Evolutionary conservation across 352 stramenopile genomes (phyloP).

Genomic region (Phytophthora cactorum): DNA sequence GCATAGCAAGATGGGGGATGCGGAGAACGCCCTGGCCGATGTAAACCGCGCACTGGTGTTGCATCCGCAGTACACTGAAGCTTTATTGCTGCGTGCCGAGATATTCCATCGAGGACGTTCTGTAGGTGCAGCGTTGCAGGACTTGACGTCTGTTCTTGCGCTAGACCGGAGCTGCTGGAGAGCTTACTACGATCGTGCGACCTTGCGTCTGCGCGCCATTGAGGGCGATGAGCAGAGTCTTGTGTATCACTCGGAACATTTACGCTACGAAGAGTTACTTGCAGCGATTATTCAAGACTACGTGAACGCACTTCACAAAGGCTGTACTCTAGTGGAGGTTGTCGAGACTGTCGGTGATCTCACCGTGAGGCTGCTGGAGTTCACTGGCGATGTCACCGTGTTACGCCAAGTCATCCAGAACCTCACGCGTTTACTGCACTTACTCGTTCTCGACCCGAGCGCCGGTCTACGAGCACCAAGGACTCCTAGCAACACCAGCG

Average conservation of each 20-base stretch:
- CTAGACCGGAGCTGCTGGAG: constrained; percentile 77
- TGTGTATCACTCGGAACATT: constrained; percentile 72
- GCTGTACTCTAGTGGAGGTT: constrained; percentile 75
- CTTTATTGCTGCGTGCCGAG: constrained; percentile 68
- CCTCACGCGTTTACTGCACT: constrained; percentile 61
- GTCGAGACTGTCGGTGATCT: constrained; percentile 80
- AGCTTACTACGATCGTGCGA: constrained; percentile 81
- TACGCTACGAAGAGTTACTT: constrained; percentile 70
- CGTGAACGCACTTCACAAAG: constrained; percentile 70
- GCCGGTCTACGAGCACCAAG: constrained; percentile 29
- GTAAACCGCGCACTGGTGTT: constrained; percentile 64
- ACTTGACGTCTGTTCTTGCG: constrained; percentile 62
- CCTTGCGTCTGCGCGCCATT: constrained; percentile 66
- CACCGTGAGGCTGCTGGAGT: constrained; percentile 68
- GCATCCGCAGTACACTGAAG: constrained; percentile 70
- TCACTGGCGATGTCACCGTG: constrained; percentile 62
- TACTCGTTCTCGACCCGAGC: constrained; percentile 50
- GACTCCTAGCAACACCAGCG: constrained; percentile 22
- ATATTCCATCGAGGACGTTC: constrained; percentile 61
- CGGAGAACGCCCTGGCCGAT: constrained; percentile 61
- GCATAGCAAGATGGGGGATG: constrained; percentile 58
- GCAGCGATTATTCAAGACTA: constrained; percentile 79
- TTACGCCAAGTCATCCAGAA: constrained; percentile 71
- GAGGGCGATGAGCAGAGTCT: constrained; percentile 69
- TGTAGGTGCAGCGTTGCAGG: constrained; percentile 60